phyloP scores from a whole-genome alignment of 805 yeast genomes.

The Ogataea degrootiae region DNA sequence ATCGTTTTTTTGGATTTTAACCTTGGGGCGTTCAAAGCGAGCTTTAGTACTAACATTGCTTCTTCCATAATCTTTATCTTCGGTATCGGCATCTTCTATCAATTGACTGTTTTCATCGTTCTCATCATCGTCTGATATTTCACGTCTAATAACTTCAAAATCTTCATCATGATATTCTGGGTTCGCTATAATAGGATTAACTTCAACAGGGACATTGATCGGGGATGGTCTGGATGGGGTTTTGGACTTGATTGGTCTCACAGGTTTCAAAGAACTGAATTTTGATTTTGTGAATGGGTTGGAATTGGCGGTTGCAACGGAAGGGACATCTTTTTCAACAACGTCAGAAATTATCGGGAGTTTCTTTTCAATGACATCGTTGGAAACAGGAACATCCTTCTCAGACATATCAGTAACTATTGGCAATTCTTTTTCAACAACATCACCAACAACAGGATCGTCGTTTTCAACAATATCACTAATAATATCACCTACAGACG shows the following conservation, averaged over 20 bases:
- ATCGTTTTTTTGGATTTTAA: no score
- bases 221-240: neutral
- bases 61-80: conserved; percentile 7
- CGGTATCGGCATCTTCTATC: conserved; percentile 6
- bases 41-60: no score
- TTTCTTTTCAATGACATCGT: no score
- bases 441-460: no score
- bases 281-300: neutral
- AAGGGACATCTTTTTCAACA: neutral
- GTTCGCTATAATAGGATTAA: conserved; percentile 15
- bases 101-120: conserved; percentile 16
- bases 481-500: neutral
- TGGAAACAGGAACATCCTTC: no score
- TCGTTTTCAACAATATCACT: neutral
- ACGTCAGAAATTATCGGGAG: neutral
- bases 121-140: conserved; percentile 13
- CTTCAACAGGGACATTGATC: conserved; percentile 12
- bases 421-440: no score
- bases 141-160: conserved; percentile 18
- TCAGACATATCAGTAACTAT: no score
- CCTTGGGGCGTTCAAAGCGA: no score
- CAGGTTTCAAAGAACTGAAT: neutral
- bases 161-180: conserved; percentile 15
- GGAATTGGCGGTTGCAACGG: neutral
- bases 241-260: conserved; percentile 1